Base-by-base conservation (phyloP, 257 asterid genomes). In the Primulina tabacum region DNA sequence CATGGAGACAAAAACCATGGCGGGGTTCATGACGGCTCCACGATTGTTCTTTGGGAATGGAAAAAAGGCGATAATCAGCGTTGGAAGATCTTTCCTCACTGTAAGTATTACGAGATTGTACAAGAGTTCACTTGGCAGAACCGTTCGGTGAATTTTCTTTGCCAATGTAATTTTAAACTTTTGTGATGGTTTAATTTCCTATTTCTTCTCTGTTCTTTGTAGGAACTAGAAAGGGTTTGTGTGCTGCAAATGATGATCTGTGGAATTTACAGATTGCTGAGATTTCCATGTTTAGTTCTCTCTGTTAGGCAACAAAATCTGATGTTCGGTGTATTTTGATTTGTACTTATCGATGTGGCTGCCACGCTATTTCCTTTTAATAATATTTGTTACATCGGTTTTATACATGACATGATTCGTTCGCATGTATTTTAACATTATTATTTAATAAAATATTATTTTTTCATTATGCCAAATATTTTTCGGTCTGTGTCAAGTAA, bases 41-140 rank as follows among this genome's bases (percentile, higher is more conserved):
- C 43, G 12, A 80, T 92, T 52, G 93, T 82, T 69, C 97, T 92
- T 4, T 92, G 97, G 98, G 98, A 90, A 73, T 92, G 98, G 98
- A 88, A 85, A 73, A 90, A 90, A 78, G 98, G 97, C 10, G 89
- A 86, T 4, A 89, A 92, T 66, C 98, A 92, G 72, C 89, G 94
- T 14, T 92, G 98, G 97, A 90, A 82, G 84, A 90, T 92, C 58
- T 81, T 81, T 43, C 93, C 84, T 53, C 71, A 83, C 76, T 92
- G 98, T 92, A 82, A 88, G 96, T 83, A 80, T 33, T 67, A 69
- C 70, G 67, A 64, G n/a, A 43, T 57, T 29, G 20, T 65, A 47
- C 12, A 14, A 58, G n/a, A 24, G 53, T 43, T 43, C 56, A 47
- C 56, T 14, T 47, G 20, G 6, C 8, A 14, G 20, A 47, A 47